Conservation (phyloP, 78 protist species). For the Emiliania huxleyi region DNA sequence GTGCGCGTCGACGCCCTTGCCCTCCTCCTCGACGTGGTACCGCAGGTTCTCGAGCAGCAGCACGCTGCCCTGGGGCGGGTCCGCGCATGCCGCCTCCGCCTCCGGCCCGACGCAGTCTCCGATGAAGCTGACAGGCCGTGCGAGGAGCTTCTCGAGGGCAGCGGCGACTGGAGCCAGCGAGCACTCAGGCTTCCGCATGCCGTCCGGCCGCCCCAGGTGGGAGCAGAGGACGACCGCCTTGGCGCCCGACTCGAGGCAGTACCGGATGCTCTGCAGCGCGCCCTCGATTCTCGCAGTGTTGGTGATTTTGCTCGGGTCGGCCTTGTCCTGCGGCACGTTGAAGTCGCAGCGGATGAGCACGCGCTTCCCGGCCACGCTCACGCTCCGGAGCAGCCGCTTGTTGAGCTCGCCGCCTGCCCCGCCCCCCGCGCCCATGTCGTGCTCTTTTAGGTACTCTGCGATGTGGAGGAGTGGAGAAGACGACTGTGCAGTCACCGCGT, state of each 20-base stretch:
- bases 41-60: constrained; percentile 97
- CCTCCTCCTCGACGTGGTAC: constrained; percentile 59
- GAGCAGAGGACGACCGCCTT: constrained; percentile 82
- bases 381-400: constrained; percentile 62
- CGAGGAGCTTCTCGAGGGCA: constrained; percentile 45
- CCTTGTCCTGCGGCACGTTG: constrained; percentile 50
- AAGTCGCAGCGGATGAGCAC: constrained; percentile 86
- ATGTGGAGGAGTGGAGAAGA: background rate
- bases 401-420: constrained; percentile 7
- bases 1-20: constrained; percentile 34
- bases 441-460: background rate
- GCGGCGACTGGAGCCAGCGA: constrained; percentile 74
- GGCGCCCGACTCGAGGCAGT: constrained; percentile 84
- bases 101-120: constrained; percentile 78
- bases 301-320: background rate
- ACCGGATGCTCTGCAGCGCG: constrained; percentile 90
- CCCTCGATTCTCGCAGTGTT: constrained; percentile 46
- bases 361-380: constrained; percentile 81
- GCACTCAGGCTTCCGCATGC: constrained; percentile 54
- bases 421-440: no score
- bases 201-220: constrained; percentile 99
- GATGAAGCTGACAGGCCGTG: constrained; percentile 73
- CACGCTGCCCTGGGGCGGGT: constrained; percentile 60
- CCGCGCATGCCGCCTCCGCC: constrained; percentile 68
- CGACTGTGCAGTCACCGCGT: background rate